Evolutionary conservation across 2,329 filamentous ascomycete genomes (phyloP), one percentile per base, ranked within the genome.

Genomic region (Diaporthe vaccinii): DNA sequence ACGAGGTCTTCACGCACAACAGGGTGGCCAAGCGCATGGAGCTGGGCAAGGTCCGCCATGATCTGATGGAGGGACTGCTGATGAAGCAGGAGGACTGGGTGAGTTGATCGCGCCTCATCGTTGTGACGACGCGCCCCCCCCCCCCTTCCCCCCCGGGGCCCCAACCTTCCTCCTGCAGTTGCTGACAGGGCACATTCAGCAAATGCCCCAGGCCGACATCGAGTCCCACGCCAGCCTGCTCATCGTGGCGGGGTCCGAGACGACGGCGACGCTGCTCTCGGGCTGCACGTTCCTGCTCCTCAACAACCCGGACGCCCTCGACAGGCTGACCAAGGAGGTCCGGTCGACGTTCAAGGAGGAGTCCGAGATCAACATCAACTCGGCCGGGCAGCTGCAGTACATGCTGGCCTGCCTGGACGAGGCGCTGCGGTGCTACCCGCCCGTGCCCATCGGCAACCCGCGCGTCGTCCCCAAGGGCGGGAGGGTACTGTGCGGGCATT

Each of bases 391-490:
- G 10, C 77, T 85, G 0, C 55, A 75, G 20, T 86, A 86, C 67
- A 79, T 86, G 72, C 76, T 80, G 22, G 84, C 84, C 14, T 80
- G 79, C 67, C 77, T 86, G n/a, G 79, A 85, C 12, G 85, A 86
- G 78, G 80, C 79, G 9, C 75, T 86, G 46, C 81, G 85, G 17
- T 78, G 85, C 61, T 85, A 84, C 69, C 83, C 85, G 20, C 76
- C 76, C 2, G 67, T 68, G 46, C 75, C 76, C 4, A 46, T 72
- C 9, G 75, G 75, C 2, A 25, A 77, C 44, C 73, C 68, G 17
- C 75, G 76, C 5, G 15, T 62, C n/a, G 58, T 74, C 15, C 65
- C 65, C 10, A 72, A 73, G 49, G 76, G 76, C 12, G 76, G 76
- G 2, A 53, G 34, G 22, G 59, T 34, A 9, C 58, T 76, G 31